Evolutionary conservation across 768 basidiomycete species (phyloP).

Genomic region (Pleurotus salmoneostramineus): DNA sequence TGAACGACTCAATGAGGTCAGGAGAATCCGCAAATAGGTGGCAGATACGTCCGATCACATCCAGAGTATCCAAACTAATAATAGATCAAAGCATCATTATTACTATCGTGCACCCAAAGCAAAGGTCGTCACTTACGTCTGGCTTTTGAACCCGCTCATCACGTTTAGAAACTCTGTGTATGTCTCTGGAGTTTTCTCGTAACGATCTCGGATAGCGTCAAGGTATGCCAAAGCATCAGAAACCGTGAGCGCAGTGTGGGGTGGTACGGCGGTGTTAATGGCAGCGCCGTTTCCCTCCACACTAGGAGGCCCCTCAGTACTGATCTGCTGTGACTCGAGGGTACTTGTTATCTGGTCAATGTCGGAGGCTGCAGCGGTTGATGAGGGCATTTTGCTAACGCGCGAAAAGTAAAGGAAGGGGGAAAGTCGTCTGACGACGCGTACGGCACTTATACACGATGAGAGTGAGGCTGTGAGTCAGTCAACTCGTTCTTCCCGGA

Average conservation of each 20-base stretch:
- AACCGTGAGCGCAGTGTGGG: constrained; percentile 48
- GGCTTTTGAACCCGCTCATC: constrained; percentile 99
- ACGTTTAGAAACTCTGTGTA: constrained; percentile 94
- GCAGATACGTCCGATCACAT: constrained; percentile 76
- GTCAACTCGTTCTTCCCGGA: no score
- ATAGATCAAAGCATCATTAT: neutral
- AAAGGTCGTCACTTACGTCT: constrained; percentile 53
- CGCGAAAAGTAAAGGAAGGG: no score
- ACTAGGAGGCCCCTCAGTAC: no score
- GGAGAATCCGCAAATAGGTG: constrained; percentile 70
- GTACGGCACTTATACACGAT: no score
- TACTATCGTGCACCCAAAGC: neutral
- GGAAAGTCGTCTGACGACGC: no score
- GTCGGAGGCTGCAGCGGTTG: no score
- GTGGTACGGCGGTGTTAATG: no score
- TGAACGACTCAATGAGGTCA: constrained; percentile 74
- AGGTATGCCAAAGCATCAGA: constrained; percentile 91
- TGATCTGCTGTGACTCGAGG: no score
- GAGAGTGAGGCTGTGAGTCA: no score
- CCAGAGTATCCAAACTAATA: constrained; percentile 73
- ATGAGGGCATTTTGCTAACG: no score
- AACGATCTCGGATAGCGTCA: constrained; percentile 91
- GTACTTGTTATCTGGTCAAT: no score
- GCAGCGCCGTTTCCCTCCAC: no score
- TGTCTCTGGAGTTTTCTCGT: constrained; percentile 83